phyloP scores from a whole-genome alignment of 805 yeast species.

The Zygosaccharomyces kombuchaensis region DNA sequence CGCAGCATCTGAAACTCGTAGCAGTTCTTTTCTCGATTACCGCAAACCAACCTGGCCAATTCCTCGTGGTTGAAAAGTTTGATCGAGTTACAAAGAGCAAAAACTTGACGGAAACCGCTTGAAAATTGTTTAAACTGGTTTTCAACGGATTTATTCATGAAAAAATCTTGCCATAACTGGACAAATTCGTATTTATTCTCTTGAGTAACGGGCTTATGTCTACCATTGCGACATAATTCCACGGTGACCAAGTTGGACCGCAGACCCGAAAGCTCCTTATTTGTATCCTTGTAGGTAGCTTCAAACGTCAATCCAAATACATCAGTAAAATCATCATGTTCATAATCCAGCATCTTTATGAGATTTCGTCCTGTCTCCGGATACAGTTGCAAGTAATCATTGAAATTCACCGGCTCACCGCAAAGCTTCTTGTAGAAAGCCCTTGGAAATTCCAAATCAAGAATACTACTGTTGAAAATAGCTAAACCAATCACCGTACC shows the following conservation, averaged over 20 bases:
- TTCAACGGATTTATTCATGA: slow-evolving; percentile 51
- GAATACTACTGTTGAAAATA: slow-evolving; percentile 80
- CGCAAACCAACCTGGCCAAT: slow-evolving; percentile 71
- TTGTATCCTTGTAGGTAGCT: slow-evolving; percentile 45
- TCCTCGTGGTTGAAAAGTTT: slow-evolving; percentile 77
- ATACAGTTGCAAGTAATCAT: slow-evolving; percentile 63
- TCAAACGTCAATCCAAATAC: slow-evolving; percentile 60
- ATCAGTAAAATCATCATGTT: slow-evolving; percentile 42
- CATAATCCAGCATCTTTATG: slow-evolving; percentile 42
- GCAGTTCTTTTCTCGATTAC: slow-evolving; percentile 52
- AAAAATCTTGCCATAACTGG: slow-evolving; percentile 55
- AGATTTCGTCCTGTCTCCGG: slow-evolving; percentile 62
- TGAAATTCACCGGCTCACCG: slow-evolving; percentile 47
- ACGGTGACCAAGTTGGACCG: slow-evolving; percentile 31
- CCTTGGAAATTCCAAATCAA: slow-evolving; percentile 73
- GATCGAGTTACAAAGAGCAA: slow-evolving; percentile 71
- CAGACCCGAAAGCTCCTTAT: neutral
- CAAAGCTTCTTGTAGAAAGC: slow-evolving; percentile 73
- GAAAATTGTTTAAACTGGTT: slow-evolving; percentile 55
- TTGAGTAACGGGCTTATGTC: slow-evolving; percentile 48
- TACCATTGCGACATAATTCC: slow-evolving; percentile 60
- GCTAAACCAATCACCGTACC: slow-evolving; percentile 90
- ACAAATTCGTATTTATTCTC: slow-evolving; percentile 59
- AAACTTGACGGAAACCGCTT: slow-evolving; percentile 69
- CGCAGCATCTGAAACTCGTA: slow-evolving; percentile 61